Evolutionary conservation across 768 basidiomycete species (phyloP), one percentile per base, ranked within the genome.

Genomic region (Strobilomyces echinocephalus): DNA sequence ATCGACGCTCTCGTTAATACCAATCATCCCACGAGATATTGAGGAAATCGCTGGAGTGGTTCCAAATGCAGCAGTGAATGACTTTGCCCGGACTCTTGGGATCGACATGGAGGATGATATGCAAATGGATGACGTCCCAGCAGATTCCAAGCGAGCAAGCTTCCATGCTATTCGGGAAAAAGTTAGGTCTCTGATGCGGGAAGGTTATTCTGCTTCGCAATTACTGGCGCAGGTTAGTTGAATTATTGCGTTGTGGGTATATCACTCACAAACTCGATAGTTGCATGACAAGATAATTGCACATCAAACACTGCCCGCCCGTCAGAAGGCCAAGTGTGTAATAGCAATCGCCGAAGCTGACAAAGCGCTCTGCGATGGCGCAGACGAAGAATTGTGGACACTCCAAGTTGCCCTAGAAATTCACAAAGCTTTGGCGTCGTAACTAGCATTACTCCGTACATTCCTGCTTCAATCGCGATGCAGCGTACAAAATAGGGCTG

Each of bases 41-140:
- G 91, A 97, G 69, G 97, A 99, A 71, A 98, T 98, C 51, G 95
- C 95, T 0, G 97, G 97, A 0, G 89, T 97, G 24, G 91, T 97
- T 0, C 97, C 95, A 0, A 83, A 84, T 56, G 55, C 63, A 12
- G 80, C 90, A 1, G 80, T 98, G 43, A 73, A 79, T 15, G 75
- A 79, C 44, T 85, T 98, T 56, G 87, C 87, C 0, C 65, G 68
- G 16, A 77, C 82, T 0, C 68, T 97, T 24, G 94, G 94, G 3
- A 75, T 97, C 15, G 87, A 93, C 31, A 61, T 79, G 16, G 75
- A 64, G 4, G 83, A 80, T 72, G 78, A 79, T 45, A 74, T 84
- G 42, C 81, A 82, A 51, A 65, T 68, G 43, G 79, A 80, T 52
- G 69, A 48, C 15, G 59, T 55, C 21, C 53, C 70, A 21, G 58